Conservation (phyloP, 441 rosid genomes). For the Lepidium campestre region DNA sequence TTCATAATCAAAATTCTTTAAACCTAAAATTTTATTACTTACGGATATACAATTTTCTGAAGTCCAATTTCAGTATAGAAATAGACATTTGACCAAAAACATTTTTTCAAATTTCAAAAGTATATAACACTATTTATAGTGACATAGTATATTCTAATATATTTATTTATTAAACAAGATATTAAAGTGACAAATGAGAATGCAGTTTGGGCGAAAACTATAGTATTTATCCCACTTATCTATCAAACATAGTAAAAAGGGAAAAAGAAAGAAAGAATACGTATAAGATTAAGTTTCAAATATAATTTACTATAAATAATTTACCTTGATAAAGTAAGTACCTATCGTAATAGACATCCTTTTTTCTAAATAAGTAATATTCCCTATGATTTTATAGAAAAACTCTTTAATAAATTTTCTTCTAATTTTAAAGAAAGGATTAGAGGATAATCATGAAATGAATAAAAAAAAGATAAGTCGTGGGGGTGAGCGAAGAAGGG, state of each 20-base stretch:
- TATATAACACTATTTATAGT: not conserved
- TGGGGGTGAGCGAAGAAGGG: constrained; percentile 14
- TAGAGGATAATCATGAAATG: not conserved
- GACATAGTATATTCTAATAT: not conserved
- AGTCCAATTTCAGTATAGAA: no score
- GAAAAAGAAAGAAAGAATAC: not conserved
- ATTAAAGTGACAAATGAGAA: not conserved
- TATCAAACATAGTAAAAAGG: constrained; percentile 2
- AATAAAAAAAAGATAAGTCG: constrained; percentile 6
- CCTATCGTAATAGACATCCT: constrained; percentile 8
- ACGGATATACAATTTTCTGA: no score
- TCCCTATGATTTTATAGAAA: constrained; percentile 3
- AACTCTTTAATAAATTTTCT: not conserved
- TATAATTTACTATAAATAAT: not conserved
- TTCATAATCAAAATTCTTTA: no score
- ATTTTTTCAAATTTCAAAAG: not conserved
- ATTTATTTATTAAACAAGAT: not conserved
- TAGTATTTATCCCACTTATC: not conserved
- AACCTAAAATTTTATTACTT: no score
- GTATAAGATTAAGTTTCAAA: not conserved
- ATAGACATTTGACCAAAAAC: no score
- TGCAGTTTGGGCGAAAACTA: not conserved
- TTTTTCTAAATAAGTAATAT: constrained; percentile 15
- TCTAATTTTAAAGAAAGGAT: constrained; percentile 12
- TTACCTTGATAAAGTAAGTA: constrained; percentile 11